These are phyloP conservation scores for Aureobasidium musti DNA, from an alignment of 2,329 filamentous ascomycete genomes.

Conservation along the genomic window DNA sequence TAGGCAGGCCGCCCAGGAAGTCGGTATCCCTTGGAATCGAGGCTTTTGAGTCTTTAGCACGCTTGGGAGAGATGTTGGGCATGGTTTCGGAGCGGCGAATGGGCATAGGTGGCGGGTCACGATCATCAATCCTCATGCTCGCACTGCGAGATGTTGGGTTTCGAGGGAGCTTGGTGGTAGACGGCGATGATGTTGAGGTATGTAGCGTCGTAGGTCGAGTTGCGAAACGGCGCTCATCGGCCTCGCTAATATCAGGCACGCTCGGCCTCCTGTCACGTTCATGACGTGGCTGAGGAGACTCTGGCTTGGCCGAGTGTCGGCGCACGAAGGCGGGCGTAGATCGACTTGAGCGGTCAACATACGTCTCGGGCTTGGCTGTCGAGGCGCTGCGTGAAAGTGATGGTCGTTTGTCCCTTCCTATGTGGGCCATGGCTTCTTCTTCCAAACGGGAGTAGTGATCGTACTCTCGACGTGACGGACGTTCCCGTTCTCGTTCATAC, in stretches of 20 bases:
- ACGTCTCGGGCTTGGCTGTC: conserved; percentile 34
- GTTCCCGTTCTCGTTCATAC: conserved; percentile 25
- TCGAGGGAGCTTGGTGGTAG: conserved; percentile 36
- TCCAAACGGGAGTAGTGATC: conserved; percentile 33
- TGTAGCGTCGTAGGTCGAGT: conserved; percentile 42
- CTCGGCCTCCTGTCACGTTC: conserved; percentile 29
- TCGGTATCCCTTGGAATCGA: conserved; percentile 37
- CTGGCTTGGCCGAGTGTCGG: conserved; percentile 36
- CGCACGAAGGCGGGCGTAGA: conserved; percentile 35
- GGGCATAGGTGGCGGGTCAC: conserved; percentile 39
- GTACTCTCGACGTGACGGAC: conserved; percentile 1
- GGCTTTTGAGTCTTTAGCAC: conserved; percentile 29
- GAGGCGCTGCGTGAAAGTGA: conserved; percentile 37
- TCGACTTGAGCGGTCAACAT: conserved; percentile 35
- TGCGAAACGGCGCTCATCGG: conserved; percentile 22
- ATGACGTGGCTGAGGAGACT: conserved; percentile 31
- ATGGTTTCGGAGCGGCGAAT: conserved; percentile 50
- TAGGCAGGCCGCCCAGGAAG: conserved; percentile 35
- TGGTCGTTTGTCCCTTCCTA: conserved; percentile 34
- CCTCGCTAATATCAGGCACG: conserved; percentile 20
- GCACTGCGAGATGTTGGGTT: conserved; percentile 33
- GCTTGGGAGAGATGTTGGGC: conserved; percentile 36
- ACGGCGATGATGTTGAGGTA: conserved; percentile 42
- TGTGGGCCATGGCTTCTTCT: conserved; percentile 38
- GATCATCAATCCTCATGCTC: conserved; percentile 36